phyloP scores from a whole-genome alignment of 2,329 filamentous ascomycete species.

The Claviceps monticola region DNA sequence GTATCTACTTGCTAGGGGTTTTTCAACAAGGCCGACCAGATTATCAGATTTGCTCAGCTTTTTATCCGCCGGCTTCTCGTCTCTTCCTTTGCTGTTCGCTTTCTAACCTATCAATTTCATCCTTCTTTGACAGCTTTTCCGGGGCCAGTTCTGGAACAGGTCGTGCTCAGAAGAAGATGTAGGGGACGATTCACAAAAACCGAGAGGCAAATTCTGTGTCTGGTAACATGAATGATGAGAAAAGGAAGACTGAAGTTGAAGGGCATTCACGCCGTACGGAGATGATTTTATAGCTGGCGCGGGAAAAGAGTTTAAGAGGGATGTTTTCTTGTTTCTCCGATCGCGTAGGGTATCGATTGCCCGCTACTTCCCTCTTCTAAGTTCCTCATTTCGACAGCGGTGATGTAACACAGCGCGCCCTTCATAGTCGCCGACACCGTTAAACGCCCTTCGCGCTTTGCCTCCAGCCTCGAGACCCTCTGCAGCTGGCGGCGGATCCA shows the following conservation, averaged over 20 bases:
- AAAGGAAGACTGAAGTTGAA: background rate
- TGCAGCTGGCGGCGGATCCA: constrained; percentile 14
- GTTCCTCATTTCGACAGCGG: background rate
- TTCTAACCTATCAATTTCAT: background rate
- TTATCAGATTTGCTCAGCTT: background rate
- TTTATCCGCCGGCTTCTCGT: background rate
- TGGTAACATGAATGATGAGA: background rate
- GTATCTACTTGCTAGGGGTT: too few species aligned
- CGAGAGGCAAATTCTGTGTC: constrained; percentile 11
- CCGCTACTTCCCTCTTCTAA: constrained; percentile 5
- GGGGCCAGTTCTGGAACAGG: constrained; percentile 10
- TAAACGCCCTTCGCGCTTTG: constrained; percentile 20
- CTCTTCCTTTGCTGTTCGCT: background rate
- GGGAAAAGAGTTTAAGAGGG: constrained; percentile 5
- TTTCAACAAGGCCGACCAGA: background rate
- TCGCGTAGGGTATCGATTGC: constrained; percentile 24
- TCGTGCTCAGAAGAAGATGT: constrained; percentile 9
- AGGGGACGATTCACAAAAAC: constrained; percentile 11
- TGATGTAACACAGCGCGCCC: constrained; percentile 11
- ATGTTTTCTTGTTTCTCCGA: constrained; percentile 11
- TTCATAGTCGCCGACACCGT: constrained; percentile 12
- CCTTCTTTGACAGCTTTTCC: constrained; percentile 2
- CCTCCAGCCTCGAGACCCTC: constrained; percentile 29
- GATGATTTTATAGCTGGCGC: background rate
- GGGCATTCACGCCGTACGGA: background rate